Percentiles rank a stretch among this genome's conserved stretches.
phyloP scores from a whole-genome alignment of 495 filamentous ascomycete genomes.

The Pseudotulostoma volvatum region DNA sequence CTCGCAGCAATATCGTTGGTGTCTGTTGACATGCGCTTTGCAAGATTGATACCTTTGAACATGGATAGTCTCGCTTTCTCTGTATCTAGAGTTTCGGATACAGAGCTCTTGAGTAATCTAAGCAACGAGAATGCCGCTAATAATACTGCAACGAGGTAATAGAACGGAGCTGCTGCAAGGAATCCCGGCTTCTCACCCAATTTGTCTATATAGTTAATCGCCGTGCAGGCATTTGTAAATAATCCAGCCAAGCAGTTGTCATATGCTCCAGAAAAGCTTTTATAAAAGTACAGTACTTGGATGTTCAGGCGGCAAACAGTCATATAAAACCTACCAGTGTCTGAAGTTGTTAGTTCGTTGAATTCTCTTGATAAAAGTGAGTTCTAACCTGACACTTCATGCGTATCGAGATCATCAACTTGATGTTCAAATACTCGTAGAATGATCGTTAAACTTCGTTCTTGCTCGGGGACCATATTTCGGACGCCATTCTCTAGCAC shows the following conservation, averaged over 20 bases:
- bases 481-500: conserved; percentile 23
- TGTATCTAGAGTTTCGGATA: conserved; percentile 16
- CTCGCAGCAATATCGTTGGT: conserved; percentile 23
- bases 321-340: conserved; percentile 19
- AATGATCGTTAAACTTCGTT: conserved; percentile 20
- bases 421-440: conserved; percentile 22
- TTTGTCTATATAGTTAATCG: conserved; percentile 19
- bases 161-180: conserved; percentile 16
- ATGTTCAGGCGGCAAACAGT: conserved; percentile 20
- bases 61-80: conserved; percentile 17
- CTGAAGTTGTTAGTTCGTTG: no score
- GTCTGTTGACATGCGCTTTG: conserved; percentile 22
- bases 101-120: conserved; percentile 24
- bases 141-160: conserved; percentile 18
- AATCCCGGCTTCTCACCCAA: conserved; percentile 10
- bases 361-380: conserved; percentile 1
- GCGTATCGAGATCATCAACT: conserved; percentile 18
- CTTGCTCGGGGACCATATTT: conserved; percentile 23
- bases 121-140: conserved; percentile 21
- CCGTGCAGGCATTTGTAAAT: conserved; percentile 17
- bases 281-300: conserved; percentile 28
- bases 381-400: conserved; percentile 15
- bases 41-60: conserved; percentile 23
- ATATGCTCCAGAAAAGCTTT: conserved; percentile 16
- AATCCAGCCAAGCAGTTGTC: conserved; percentile 20